phyloP scores from a whole-genome alignment of 2,329 filamentous ascomycete species.

The Cladosporium sp. region DNA sequence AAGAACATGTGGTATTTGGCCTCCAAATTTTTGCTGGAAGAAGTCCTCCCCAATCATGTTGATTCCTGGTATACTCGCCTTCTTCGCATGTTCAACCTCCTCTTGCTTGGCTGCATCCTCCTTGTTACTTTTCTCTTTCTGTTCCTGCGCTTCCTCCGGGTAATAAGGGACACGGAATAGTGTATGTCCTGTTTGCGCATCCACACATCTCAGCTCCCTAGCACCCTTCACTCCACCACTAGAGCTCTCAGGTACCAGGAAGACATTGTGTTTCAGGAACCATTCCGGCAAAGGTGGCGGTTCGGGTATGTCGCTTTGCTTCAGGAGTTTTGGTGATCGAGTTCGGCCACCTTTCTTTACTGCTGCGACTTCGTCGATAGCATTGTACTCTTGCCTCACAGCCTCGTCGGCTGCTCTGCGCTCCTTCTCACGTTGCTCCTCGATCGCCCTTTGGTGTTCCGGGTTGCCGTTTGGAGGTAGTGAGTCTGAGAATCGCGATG shows the following conservation, averaged over 20 bases:
- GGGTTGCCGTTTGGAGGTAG: constrained; percentile 18
- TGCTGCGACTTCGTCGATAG: constrained; percentile 9
- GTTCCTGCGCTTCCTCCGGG: constrained; percentile 9
- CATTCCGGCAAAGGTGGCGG: constrained; percentile 34
- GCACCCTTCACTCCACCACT: constrained; percentile 3
- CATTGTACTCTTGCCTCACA: constrained; percentile 8
- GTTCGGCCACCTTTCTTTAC: constrained; percentile 2
- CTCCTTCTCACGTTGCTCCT: constrained; percentile 21
- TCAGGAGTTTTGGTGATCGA: not conserved
- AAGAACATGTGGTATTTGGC: constrained; percentile 5
- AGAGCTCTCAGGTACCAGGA: constrained; percentile 17
- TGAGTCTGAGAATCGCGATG: constrained; percentile 16
- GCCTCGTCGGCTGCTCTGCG: constrained; percentile 10
- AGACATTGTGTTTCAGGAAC: constrained; percentile 36
- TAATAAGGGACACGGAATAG: constrained; percentile 29
- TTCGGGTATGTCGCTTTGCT: constrained; percentile 21
- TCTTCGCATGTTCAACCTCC: constrained; percentile 13
- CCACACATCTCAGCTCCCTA: constrained; percentile 26
- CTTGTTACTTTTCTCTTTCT: not conserved
- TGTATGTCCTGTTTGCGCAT: constrained; percentile 28
- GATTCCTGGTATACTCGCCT: constrained; percentile 10
- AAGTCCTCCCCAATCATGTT: constrained; percentile 18
- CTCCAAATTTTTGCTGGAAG: constrained; percentile 19
- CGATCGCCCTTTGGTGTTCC: constrained; percentile 18
- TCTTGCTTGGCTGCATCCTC: constrained; percentile 14